Base-by-base conservation (phyloP, 2,329 filamentous ascomycete genomes). In the Exophiala bonariae region DNA sequence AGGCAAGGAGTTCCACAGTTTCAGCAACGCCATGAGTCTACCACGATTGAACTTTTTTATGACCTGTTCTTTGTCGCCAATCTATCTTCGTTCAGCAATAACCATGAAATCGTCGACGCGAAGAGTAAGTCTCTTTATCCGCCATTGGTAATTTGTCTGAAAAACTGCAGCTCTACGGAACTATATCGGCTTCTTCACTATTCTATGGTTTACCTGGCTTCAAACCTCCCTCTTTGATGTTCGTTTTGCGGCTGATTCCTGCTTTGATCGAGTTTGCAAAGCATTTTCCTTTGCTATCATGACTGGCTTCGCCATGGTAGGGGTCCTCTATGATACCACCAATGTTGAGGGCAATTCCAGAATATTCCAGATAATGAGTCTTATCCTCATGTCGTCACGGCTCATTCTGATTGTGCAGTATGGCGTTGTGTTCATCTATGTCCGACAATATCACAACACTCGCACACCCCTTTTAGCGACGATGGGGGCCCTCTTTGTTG, bases 191-290 rank as follows among this genome's bases (percentile, higher is more conserved):
- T 80, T 78, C 61, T 74, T 82, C 59, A 65, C 77, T 17, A 70
- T 86, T 14, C 68, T 86, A 4, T 86, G 82, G 83, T 78, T 83
- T 49, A 85, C 80, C n/a, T 86, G 83, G 83, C 74, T 85, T 28
- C 72, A 83, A 49, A 77, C 81, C 18, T 76, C 77, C 6, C 66
- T 86, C 1, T 85, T 82, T 61, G 83, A 87, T 63, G 77, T 86
- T 28, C 80, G 83, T 1, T 86, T 84, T 60, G 76, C 79, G 1
- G 73, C 79, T 18, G 83, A 87, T 62, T 82, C 77, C 31, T 70
- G 86, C 26, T 83, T 85, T 57, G 79, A 85, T 55, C 76, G 83
- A 23, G 56, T 73, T 20, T 77, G 76, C 51, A 80, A 83, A 59
- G 78, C 75, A 2, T 54, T 80, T 2, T 81, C 86, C 54, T 77